A percentile compares a stretch with the other conserved stretches of the same genome.
Evolutionary conservation across 2,329 filamentous ascomycete genomes (phyloP).

Genomic region (Fusarium sp.): DNA sequence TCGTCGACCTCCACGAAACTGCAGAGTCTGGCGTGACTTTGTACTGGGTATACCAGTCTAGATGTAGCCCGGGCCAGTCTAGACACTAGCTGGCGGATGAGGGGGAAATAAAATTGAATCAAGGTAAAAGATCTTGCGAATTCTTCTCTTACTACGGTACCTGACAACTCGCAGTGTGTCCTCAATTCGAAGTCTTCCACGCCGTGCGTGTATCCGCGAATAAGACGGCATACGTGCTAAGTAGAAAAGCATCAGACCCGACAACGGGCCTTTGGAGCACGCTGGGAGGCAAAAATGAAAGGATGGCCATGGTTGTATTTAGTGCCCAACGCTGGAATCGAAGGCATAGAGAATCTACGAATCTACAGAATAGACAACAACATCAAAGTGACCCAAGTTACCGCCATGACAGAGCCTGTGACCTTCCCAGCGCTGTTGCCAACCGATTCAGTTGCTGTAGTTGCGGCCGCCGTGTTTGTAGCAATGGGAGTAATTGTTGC

Average conservation of each 20-base stretch:
- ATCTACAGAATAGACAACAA: not conserved
- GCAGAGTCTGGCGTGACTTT: not conserved
- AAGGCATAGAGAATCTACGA: not conserved
- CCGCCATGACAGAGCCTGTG: not conserved
- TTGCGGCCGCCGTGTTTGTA: not conserved
- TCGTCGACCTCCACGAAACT: not conserved
- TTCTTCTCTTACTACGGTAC: not conserved
- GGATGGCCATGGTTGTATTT: too few species aligned
- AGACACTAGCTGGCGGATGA: too few species aligned
- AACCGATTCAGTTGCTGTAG: not conserved
- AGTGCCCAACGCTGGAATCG: rapidly evolving
- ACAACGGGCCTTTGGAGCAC: not conserved
- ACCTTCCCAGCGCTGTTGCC: not conserved
- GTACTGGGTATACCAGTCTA: not conserved
- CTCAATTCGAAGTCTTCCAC: too few species aligned
- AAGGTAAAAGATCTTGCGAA: not conserved
- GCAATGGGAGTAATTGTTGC: not conserved
- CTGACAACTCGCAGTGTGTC: not conserved
- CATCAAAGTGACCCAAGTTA: not conserved
- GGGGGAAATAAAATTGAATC: too few species aligned
- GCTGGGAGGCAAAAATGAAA: not conserved
- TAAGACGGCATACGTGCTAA: too few species aligned
- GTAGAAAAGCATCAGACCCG: not conserved
- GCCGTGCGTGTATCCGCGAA: not conserved
- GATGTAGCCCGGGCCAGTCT: too few species aligned